Conservation (phyloP, 192 early-diverging fungal species). For the Coemansia guatemalensis region DNA sequence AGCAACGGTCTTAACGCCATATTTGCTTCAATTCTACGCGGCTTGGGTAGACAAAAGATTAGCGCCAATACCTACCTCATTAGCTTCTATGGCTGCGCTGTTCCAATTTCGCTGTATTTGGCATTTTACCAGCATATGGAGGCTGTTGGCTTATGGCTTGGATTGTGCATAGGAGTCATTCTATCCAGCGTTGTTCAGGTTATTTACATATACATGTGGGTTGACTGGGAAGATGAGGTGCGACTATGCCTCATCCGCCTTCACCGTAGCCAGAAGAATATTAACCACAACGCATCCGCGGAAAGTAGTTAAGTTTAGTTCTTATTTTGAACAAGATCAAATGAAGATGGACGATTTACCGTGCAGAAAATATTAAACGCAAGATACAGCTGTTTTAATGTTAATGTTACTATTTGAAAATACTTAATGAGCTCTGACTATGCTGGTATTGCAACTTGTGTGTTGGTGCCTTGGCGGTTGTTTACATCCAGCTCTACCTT, state of each 20-base stretch:
- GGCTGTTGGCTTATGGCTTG: slow-evolving; percentile 66
- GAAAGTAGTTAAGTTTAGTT: not conserved
- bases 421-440: no score
- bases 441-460: no score
- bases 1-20: slow-evolving; percentile 60
- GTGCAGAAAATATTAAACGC: no score
- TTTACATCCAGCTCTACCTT: no score
- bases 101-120: slow-evolving; percentile 55
- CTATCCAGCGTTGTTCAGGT: slow-evolving; percentile 30
- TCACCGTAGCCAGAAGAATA: slow-evolving; percentile 5
- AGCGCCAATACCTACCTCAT: slow-evolving; percentile 53
- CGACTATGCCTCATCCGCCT: slow-evolving; percentile 29
- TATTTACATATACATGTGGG: slow-evolving; percentile 22
- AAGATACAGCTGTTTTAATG: no score
- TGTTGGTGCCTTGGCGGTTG: no score
- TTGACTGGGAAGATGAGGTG: slow-evolving; percentile 42
- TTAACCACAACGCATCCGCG: no score
- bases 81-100: slow-evolving; percentile 49
- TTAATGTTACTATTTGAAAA: no score
- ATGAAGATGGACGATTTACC: no score
- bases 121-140: slow-evolving; percentile 54
- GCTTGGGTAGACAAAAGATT: slow-evolving; percentile 55
- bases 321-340: not conserved
- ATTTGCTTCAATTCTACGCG: slow-evolving; percentile 57
- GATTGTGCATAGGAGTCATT: slow-evolving; percentile 54